Percentiles rank a stretch among this genome's conserved stretches.
phyloP scores from a whole-genome alignment of 768 basidiomycete species.

The Rhodosporidiobolus odoratus region DNA sequence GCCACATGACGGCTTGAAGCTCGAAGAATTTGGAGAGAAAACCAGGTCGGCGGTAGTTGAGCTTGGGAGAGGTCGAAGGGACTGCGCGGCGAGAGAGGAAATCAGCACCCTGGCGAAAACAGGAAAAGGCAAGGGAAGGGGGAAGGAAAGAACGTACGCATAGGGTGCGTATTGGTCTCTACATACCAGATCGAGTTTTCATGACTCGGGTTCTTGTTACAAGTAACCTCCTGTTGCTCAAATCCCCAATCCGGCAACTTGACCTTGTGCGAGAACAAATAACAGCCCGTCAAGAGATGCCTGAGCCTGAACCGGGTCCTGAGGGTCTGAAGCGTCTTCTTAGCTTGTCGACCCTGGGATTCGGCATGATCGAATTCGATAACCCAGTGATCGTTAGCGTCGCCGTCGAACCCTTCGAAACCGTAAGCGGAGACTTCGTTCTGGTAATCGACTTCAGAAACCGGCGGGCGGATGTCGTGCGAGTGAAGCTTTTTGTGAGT shows the following conservation, averaged over 20 bases:
- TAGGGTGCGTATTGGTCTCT: conserved; percentile 74
- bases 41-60: conserved; percentile 84
- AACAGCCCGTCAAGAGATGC: conserved; percentile 85
- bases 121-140: not conserved
- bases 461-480: conserved; percentile 87
- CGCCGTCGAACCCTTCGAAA: conserved; percentile 73
- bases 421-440: conserved; percentile 97
- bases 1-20: conserved; percentile 79
- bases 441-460: conserved; percentile 97
- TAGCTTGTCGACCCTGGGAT: conserved; percentile 59
- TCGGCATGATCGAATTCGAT: conserved; percentile 74
- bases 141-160: conserved; percentile 53
- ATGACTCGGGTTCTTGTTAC: conserved; percentile 91
- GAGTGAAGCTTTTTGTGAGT: conserved; percentile 88
- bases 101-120: no score
- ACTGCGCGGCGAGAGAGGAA: conserved; percentile 52
- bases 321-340: conserved; percentile 68
- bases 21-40: conserved; percentile 89
- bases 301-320: conserved; percentile 74
- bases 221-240: conserved; percentile 98
- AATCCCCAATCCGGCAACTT: conserved; percentile 97
- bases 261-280: conserved; percentile 95
- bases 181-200: conserved; percentile 89
- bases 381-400: conserved; percentile 74
- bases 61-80: conserved; percentile 62